phyloP scores from a whole-genome alignment of 2,329 filamentous ascomycete genomes.

The Colletotrichum shisoi region DNA sequence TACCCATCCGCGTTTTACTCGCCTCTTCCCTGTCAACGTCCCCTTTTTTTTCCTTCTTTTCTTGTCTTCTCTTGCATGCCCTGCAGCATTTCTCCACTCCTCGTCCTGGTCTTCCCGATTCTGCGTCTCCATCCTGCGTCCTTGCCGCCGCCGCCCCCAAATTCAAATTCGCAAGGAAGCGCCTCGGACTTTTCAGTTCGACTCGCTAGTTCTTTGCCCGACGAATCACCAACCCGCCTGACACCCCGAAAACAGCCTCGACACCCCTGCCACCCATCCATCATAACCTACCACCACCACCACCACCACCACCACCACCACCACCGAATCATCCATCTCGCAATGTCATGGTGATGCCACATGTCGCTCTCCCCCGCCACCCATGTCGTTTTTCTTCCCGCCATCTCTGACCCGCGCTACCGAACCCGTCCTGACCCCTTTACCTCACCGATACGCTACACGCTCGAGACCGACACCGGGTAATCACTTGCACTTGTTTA shows the following conservation, averaged over 20 bases:
- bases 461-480: not conserved
- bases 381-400: constrained; percentile 26
- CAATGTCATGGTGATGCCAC: constrained; percentile 39
- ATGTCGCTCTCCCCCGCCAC: constrained; percentile 24
- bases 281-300: not conserved
- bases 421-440: not conserved
- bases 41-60: not conserved
- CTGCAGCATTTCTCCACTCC: constrained; percentile 5
- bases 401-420: not conserved
- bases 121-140: constrained; percentile 5
- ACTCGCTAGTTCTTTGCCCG: constrained; percentile 26
- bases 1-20: not conserved
- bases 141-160: not conserved
- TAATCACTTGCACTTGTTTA: constrained; percentile 12
- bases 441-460: too few species aligned
- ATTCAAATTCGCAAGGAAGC: not conserved
- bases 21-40: constrained; percentile 12
- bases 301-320: constrained; percentile 22
- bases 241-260: not conserved
- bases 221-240: constrained; percentile 16
- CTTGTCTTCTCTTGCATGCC: not conserved
- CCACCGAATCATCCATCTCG: constrained; percentile 27
- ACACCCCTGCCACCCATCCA: not conserved
- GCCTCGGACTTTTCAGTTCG: constrained; percentile 16
- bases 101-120: constrained; percentile 18